Conservation (phyloP, 371 early-diverging fungal genomes). For the Nosema granulosis region DNA sequence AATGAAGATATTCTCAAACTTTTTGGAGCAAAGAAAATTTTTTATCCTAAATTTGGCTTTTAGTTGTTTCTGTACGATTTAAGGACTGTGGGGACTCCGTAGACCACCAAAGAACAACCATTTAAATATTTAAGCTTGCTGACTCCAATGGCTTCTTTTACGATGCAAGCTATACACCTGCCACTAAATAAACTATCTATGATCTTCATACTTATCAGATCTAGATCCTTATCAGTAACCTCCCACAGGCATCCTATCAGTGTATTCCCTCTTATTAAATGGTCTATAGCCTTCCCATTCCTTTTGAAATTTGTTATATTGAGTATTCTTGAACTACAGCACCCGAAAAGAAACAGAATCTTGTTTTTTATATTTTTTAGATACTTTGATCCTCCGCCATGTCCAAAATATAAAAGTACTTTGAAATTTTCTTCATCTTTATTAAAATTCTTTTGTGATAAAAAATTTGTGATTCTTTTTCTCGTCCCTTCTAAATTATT, state of each 20-base stretch:
- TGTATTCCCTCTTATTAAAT: slow-evolving; percentile 70
- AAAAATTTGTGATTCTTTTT: slow-evolving; percentile 24
- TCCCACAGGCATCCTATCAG: slow-evolving; percentile 94
- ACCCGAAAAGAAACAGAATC: slow-evolving; percentile 64
- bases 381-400: slow-evolving; percentile 84
- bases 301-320: slow-evolving; percentile 48
- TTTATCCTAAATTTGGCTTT: not conserved
- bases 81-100: slow-evolving; percentile 69
- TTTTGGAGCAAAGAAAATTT: not conserved
- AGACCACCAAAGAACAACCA: slow-evolving; percentile 87
- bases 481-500: slow-evolving; percentile 55
- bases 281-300: slow-evolving; percentile 42
- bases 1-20: not conserved
- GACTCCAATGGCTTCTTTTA: slow-evolving; percentile 74
- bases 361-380: slow-evolving; percentile 62
- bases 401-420: slow-evolving; percentile 78
- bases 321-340: slow-evolving; percentile 57
- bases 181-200: slow-evolving; percentile 51
- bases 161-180: slow-evolving; percentile 69
- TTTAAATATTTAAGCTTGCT: slow-evolving; percentile 75
- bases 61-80: not conserved
- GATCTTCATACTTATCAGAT: slow-evolving; percentile 72
- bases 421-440: slow-evolving; percentile 14
- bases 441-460: not conserved
- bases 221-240: slow-evolving; percentile 94